These are phyloP conservation scores for Ottelia alismoides DNA, from an alignment of 106 monocot genomes.

Conservation along the genomic window DNA sequence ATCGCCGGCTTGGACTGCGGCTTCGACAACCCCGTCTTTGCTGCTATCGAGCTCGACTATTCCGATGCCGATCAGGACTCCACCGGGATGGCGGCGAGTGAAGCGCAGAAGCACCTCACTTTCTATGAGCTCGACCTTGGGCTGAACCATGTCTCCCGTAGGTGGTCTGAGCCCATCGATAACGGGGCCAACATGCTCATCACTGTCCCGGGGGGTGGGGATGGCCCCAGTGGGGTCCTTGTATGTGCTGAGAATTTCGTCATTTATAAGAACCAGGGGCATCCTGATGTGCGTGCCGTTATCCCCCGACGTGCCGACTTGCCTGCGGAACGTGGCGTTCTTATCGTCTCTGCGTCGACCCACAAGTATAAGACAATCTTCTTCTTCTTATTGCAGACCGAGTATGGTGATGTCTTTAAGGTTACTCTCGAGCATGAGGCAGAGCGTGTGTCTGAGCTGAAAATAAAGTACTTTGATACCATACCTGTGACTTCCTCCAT, in stretches of 20 bases:
- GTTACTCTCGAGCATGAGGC: constrained; percentile 62
- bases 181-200: constrained; percentile 91
- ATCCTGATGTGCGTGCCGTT: constrained; percentile 83
- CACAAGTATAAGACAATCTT: constrained; percentile 88
- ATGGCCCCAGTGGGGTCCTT: constrained; percentile 90
- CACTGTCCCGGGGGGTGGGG: constrained; percentile 88
- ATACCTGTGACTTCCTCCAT: constrained; percentile 85
- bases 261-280: constrained; percentile 91
- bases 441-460: constrained; percentile 72
- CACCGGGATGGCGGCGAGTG: constrained; percentile 65
- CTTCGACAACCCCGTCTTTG: constrained; percentile 92
- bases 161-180: constrained; percentile 86
- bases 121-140: constrained; percentile 98
- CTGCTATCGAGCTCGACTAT: constrained; percentile 93
- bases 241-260: constrained; percentile 97
- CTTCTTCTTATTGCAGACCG: constrained; percentile 93
- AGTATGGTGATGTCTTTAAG: constrained; percentile 91
- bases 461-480: constrained; percentile 95
- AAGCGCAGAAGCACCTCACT: constrained; percentile 95
- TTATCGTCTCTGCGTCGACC: constrained; percentile 69
- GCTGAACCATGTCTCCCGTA: constrained; percentile 87
- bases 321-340: constrained; percentile 82
- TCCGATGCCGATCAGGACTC: constrained; percentile 87
- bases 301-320: constrained; percentile 82
- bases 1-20: constrained; percentile 78